Evolutionary conservation across 2,329 filamentous ascomycete genomes (phyloP).

Genomic region (Monosporascus cannonballus): DNA sequence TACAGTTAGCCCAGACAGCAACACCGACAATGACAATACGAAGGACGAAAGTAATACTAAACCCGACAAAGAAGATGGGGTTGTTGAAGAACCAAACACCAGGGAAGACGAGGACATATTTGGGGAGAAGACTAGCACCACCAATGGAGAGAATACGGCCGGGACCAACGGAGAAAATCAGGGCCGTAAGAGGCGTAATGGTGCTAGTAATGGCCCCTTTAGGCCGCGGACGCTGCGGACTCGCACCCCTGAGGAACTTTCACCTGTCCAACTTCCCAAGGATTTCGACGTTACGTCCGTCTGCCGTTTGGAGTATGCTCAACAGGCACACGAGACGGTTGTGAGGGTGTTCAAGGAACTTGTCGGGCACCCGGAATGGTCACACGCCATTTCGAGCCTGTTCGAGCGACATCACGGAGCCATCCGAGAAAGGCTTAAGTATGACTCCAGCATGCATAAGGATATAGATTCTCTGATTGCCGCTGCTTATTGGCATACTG

Average conservation of each 20-base stretch:
- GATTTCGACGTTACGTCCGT: conserved; percentile 52
- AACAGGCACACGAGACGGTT: conserved; percentile 5
- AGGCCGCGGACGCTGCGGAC: conserved; percentile 16
- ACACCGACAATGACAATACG: conserved; percentile 6
- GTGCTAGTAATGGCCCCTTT: conserved; percentile 8
- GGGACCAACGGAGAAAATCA: conserved; percentile 14
- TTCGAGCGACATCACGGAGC: background rate
- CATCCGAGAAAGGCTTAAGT: background rate
- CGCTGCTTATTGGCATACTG: conserved; percentile 7
- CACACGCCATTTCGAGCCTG: background rate
- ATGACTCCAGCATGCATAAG: background rate
- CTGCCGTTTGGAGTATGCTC: conserved; percentile 27
- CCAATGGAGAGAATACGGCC: background rate
- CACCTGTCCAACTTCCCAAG: conserved; percentile 48
- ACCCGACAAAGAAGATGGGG: conserved; percentile 10
- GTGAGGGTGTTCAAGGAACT: conserved; percentile 10
- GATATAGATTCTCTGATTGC: conserved; percentile 7
- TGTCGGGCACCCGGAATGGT: background rate
- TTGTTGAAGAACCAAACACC: conserved; percentile 3
- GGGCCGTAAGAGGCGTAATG: conserved; percentile 16
- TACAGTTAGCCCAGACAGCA: conserved; percentile 2
- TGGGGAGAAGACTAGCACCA: conserved; percentile 10
- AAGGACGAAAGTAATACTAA: background rate
- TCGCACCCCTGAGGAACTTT: conserved; percentile 35
- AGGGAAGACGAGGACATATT: conserved; percentile 13